Conservation (phyloP, 371 early-diverging fungal genomes). For the Mortierella sp. region DNA sequence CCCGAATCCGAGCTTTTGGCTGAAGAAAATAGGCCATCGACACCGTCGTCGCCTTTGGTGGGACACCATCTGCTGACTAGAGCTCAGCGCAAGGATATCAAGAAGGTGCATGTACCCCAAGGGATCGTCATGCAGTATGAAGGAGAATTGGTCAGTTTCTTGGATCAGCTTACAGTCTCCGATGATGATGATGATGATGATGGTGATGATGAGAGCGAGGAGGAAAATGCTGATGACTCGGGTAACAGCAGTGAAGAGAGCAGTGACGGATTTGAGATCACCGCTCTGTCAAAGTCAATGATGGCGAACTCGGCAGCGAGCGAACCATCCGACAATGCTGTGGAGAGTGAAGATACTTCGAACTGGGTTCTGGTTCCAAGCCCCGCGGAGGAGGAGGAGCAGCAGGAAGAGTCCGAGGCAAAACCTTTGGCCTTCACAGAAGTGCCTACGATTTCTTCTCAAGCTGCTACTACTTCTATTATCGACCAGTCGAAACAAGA, state of each 20-base stretch:
- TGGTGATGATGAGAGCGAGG: background rate
- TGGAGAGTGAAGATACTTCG: background rate
- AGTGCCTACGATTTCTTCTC: too few species aligned
- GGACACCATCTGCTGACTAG: conserved; percentile 46
- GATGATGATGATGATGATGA: conserved; percentile 1
- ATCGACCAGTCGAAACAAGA: background rate
- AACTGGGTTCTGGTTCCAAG: conserved; percentile 21
- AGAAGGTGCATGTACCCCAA: conserved; percentile 55
- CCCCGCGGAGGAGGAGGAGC: background rate
- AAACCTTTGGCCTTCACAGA: too few species aligned
- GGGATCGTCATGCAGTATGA: conserved; percentile 55
- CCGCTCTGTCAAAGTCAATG: too few species aligned
- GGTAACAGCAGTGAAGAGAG: too few species aligned
- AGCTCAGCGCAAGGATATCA: conserved; percentile 55
- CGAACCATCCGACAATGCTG: background rate
- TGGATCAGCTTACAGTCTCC: conserved; percentile 46
- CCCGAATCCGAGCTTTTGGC: background rate
- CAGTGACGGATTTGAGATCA: background rate
- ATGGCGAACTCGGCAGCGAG: background rate
- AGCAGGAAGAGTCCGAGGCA: background rate
- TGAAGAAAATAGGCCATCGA: background rate
- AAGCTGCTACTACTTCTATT: too few species aligned
- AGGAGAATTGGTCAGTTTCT: conserved; percentile 49
- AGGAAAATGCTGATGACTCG: background rate
- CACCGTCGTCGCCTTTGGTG: conserved; percentile 11